Base-by-base conservation (phyloP, 2,329 filamentous ascomycete species). In the Nemania serpens region DNA sequence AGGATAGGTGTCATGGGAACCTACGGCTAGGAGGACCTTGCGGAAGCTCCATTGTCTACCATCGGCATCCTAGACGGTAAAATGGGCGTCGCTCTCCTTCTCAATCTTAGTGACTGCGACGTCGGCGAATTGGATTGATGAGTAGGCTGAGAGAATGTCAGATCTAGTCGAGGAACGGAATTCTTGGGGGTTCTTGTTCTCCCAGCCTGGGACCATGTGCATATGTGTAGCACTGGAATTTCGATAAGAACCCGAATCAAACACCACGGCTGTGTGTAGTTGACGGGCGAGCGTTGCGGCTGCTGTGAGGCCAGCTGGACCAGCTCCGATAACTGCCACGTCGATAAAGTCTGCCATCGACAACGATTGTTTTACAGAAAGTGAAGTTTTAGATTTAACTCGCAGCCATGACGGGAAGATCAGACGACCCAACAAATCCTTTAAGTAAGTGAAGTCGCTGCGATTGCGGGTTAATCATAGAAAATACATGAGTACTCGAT, bases 11-110 rank as follows among this genome's bases (percentile, higher is more conserved):
- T 67, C 59, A 5, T 63, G 46, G 1, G 58, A 62, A 12, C 67
- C 67, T 0, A 66, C 61, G 1, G 66, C 66, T 7, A 69, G 64
- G 1, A 69, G 34, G 1, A 69, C 39, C 37, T 68, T 69, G 10
- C 59, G 59, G 33, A 65, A 60, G 13, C 22, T n/a, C 63, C 61
- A 67, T 22, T 59, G 46, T 37, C 63, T 67, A 11, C 49, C 58
- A 10, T 50, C 25, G 4, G 41, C 49, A 53, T 69, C 66, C 5
- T n/a, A 63, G 0, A 74, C 73, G 43, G 72, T 69, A 46, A 81
- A 81, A 3, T 64, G 64, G 2, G 56, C 37, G 25, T 69, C 64
- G 17, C 2, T 58, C 47, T 64, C 48, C 55, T 66, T 67, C 22
- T 66, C 61, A 6, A 67, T 54, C 13, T 63, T 62, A 34, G 56